Percentiles rank a stretch among this genome's conserved stretches.
phyloP scores from a whole-genome alignment of 495 filamentous ascomycete genomes.

The Astrocystis sublimbata region DNA sequence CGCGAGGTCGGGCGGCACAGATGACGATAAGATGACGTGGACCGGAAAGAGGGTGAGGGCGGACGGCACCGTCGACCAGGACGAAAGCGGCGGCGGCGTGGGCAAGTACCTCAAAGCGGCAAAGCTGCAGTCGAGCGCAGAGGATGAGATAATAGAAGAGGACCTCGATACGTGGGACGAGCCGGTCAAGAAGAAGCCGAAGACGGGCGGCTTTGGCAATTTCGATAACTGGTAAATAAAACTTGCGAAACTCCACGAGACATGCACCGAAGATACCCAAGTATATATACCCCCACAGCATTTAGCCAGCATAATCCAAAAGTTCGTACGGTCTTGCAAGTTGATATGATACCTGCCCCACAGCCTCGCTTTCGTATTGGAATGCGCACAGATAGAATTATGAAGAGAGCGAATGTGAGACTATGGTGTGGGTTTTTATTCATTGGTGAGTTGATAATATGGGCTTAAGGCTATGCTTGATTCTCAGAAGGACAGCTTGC shows the following conservation, averaged over 20 bases:
- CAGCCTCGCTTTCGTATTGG: neutral
- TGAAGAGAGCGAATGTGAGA: too few species aligned
- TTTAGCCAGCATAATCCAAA: neutral
- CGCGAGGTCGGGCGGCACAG: constrained; percentile 55
- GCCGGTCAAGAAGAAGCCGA: constrained; percentile 78
- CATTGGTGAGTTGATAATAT: too few species aligned
- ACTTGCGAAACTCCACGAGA: neutral
- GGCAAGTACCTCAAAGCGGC: constrained; percentile 79
- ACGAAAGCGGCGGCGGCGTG: constrained; percentile 54
- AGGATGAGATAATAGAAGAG: constrained; percentile 60
- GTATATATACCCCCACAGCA: neutral
- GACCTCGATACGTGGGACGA: constrained; percentile 61
- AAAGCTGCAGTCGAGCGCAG: constrained; percentile 38
- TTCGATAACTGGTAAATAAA: constrained; percentile 73
- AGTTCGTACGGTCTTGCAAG: neutral
- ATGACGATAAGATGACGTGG: constrained; percentile 87
- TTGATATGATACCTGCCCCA: neutral
- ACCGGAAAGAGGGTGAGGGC: constrained; percentile 78
- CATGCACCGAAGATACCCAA: neutral
- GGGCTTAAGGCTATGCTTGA: too few species aligned
- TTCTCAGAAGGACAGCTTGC: too few species aligned
- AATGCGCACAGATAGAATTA: too few species aligned
- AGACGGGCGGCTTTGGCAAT: constrained; percentile 87
- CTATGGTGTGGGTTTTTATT: too few species aligned
- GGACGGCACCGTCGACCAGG: constrained; percentile 54